Conservation (phyloP, 257 asterid genomes). For the Solanum medicagineum region DNA sequence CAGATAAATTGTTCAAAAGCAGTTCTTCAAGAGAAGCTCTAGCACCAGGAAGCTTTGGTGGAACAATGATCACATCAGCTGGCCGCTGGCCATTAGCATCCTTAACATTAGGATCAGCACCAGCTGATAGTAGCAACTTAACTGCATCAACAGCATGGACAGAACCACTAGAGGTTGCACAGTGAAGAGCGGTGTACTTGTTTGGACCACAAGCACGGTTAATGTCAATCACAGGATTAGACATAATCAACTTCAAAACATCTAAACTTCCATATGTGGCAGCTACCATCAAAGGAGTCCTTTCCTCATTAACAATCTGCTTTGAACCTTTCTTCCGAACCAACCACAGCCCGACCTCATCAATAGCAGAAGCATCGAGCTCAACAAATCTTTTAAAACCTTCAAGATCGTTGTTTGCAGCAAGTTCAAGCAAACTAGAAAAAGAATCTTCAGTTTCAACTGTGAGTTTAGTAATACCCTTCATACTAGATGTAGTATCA, state of each 20-base stretch:
- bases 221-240: conserved; percentile 75
- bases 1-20: conserved; percentile 45
- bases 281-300: conserved; percentile 93
- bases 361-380: conserved; percentile 58
- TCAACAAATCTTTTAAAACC: conserved; percentile 63
- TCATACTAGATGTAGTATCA: conserved; percentile 14
- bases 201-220: conserved; percentile 62
- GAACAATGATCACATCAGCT: conserved; percentile 48
- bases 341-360: conserved; percentile 70
- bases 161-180: conserved; percentile 84
- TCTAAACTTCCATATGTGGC: conserved; percentile 74
- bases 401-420: conserved; percentile 68
- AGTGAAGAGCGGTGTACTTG: conserved; percentile 87
- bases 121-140: conserved; percentile 67
- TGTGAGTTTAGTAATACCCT: conserved; percentile 29
- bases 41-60: conserved; percentile 36
- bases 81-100: conserved; percentile 61
- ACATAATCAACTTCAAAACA: conserved; percentile 66
- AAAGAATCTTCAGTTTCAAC: conserved; percentile 60
- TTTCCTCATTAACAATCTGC: conserved; percentile 53
- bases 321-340: conserved; percentile 61
- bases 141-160: conserved; percentile 36
- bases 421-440: conserved; percentile 72
- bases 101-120: conserved; percentile 74
- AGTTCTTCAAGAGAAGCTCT: conserved; percentile 50